These are phyloP conservation scores for Pseudovirgaria hyperparasitica DNA, from an alignment of 2,329 filamentous ascomycete species.

Conservation along the genomic window DNA sequence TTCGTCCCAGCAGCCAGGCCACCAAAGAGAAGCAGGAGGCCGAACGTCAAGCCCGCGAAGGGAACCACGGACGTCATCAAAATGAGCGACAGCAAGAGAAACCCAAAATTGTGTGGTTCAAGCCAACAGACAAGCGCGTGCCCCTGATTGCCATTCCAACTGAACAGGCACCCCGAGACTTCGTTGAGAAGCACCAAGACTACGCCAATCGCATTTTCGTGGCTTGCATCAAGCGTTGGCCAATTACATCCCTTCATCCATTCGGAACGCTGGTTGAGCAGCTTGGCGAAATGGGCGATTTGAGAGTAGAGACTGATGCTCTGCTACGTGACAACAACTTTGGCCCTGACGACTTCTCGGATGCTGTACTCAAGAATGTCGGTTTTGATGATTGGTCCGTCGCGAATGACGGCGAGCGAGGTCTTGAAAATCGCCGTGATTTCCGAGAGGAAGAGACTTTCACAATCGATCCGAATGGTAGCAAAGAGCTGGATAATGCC, in stretches of 20 bases:
- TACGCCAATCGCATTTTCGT: constrained; percentile 98
- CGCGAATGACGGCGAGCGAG: constrained; percentile 65
- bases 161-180: constrained; percentile 92
- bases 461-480: constrained; percentile 82
- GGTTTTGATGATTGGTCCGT: constrained; percentile 87
- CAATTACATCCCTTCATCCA: constrained; percentile 96
- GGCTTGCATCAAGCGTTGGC: constrained; percentile 98
- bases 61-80: constrained; percentile 56
- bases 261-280: constrained; percentile 97
- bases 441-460: constrained; percentile 82
- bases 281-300: constrained; percentile 90
- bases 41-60: constrained; percentile 83
- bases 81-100: constrained; percentile 85
- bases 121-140: constrained; percentile 97
- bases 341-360: constrained; percentile 90
- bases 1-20: constrained; percentile 92
- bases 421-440: constrained; percentile 65
- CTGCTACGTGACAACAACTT: constrained; percentile 98
- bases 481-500: constrained; percentile 80
- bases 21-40: constrained; percentile 99
- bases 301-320: constrained; percentile 95
- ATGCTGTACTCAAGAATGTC: constrained; percentile 87
- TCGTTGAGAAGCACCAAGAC: constrained; percentile 96
- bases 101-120: constrained; percentile 99
- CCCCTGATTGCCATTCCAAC: constrained; percentile 96